Evolutionary conservation across 1,284 basidiomycete genomes (phyloP), one percentile per base, ranked within the genome.

Genomic region (Chondrostereum purpureum): DNA sequence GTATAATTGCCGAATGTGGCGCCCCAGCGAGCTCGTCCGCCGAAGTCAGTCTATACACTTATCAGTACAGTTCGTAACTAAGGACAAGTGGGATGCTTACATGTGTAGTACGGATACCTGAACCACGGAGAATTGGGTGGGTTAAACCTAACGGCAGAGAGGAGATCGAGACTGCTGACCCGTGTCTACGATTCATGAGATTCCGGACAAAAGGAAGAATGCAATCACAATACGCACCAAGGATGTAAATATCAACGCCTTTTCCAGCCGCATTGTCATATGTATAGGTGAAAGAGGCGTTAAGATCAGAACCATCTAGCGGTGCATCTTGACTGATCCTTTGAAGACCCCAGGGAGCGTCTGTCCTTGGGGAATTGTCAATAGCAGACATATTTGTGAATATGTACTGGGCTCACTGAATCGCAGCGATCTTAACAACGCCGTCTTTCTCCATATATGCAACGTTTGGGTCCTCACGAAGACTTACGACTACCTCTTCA

Each of bases 11-110:
- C n/a, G 88, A 31, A 31, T 8, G 27, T 92, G 66, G 77, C 83
- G 23, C 88, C 89, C 89, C 89, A 92, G 37, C 54, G 59, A 38
- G 92, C 92, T 48, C 92, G 86, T 31, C 88, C 88, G 62, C 88
- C 82, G 58, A 99, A 94, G 61, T 98, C 92, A 34, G 27, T 31
- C 27, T 31, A n/a, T n/a, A 31, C 8, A 31, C 8, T 31, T 31
- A 31, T 8, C 8, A 8, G n/a, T 31, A 8, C 8, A 31, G n/a
- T 31, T n/a, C 27, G 27, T n/a, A 31, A 8, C 8, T 31, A n/a
- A 31, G 8, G 27, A 8, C n/a, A 8, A 31, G 27, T n/a, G 27
- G n/a, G 27, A n/a, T 31, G 27, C 8, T 8, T 31, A 71, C 68
- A 65, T 99, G 95, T 16, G 79, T 54, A 53, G 88, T 68, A 70